Percentiles rank a stretch among this genome's conserved stretches.
phyloP scores from a whole-genome alignment of 192 early-diverging fungal genomes.

The Backusella psychrophila region DNA sequence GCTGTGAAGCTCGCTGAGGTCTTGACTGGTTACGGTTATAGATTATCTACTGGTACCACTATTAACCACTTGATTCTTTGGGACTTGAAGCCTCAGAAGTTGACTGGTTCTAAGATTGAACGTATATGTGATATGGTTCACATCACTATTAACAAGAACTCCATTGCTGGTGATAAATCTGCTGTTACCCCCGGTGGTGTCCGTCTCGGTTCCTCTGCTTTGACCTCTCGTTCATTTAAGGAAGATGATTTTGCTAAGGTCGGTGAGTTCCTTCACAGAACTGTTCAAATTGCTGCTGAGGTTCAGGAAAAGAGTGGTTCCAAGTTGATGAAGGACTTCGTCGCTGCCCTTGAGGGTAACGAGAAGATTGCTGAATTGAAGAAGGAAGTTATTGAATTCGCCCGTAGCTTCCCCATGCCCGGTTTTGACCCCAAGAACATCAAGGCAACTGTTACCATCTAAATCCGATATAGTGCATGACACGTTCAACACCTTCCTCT shows the following conservation, averaged over 20 bases:
- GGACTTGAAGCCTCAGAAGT: conserved; percentile 89
- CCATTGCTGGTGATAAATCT: conserved; percentile 93
- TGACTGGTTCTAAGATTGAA: conserved; percentile 98
- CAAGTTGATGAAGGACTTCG: conserved; percentile 99
- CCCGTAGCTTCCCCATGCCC: conserved; percentile 96
- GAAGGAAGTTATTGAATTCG: conserved; percentile 90
- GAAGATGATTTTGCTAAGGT: conserved; percentile 96
- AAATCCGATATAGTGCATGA: conserved; percentile 4
- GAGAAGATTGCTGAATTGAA: conserved; percentile 81
- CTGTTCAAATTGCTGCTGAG: conserved; percentile 82
- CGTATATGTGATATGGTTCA: conserved; percentile 97
- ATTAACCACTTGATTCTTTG: conserved; percentile 99
- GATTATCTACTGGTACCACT: conserved; percentile 91
- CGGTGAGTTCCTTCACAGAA: conserved; percentile 94
- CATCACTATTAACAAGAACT: conserved; percentile 99
- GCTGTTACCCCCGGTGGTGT: conserved; percentile 98
- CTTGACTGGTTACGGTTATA: conserved; percentile 83
- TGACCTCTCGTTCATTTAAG: conserved; percentile 96
- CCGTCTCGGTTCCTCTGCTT: conserved; percentile 91
- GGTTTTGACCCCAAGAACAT: conserved; percentile 54
- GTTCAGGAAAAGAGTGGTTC: conserved; percentile 83
- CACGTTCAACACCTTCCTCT: conserved; percentile 15
- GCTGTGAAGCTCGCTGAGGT: conserved; percentile 79
- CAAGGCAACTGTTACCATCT: conserved; percentile 32
- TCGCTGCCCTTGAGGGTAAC: conserved; percentile 72